Evolutionary conservation across 202 grass and related monocot species (phyloP), one percentile per base, ranked within the genome.

Genomic region (Hordeum pubiflorum): DNA sequence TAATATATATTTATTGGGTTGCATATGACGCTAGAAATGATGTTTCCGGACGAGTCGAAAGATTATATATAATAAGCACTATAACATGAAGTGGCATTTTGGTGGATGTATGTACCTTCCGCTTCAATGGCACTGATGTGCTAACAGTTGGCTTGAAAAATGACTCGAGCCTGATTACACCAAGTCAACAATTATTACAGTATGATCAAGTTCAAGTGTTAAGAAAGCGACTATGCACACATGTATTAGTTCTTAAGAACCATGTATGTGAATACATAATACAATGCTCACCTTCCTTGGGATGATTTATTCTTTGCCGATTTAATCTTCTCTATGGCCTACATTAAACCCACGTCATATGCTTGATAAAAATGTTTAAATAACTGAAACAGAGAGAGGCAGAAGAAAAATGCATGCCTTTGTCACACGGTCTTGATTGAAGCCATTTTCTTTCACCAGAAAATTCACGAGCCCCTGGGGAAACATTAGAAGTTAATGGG

Each of bases 321-420:
- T 85, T 93, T 98, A 55, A 98, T 98, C 83, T 93, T 98, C 88
- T 95, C 96, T 84, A 98, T 91, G 29, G 96, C 92, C 96, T 98
- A 78, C 86, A 77, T 73, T 63, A 63, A 74, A 82, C 10, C 44
- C 24, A 64, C 63, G 38, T 80, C 58, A 81, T 72, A 80, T 58
- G 83, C 10, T 37, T 74, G 46, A 75, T 46, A 79, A 76, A 85
- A 63, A 87, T 56, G 24, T 69, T 56, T 54, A 17, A 32, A 68
- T 33, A 82, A 78, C 4, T 26, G 13, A 58, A 67, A 71, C 39
- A 18, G 7, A 79, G 13, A 73, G 10, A 80, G 27, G 27, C 57
- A 71, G 62, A 50, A 75, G 70, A 63, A 69, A 85, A 65, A 15
- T 58, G 20, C 60, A 56, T 98, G 77, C 96, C 90, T 98, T 98